phyloP scores from a whole-genome alignment of 306 rosid species.

The Sophora flavescens region DNA sequence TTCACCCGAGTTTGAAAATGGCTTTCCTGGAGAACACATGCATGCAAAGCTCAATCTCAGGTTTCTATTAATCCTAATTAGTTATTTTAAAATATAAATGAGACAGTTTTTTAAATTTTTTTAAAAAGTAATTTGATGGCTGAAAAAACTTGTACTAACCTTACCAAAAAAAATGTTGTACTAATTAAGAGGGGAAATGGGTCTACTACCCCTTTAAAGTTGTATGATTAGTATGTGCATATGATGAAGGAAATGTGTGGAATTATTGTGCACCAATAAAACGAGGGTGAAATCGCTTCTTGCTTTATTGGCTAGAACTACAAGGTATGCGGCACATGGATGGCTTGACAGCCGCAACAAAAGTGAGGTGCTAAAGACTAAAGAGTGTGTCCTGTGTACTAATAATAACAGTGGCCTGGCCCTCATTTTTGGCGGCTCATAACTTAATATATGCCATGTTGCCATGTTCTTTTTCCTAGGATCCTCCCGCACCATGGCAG shows the following conservation, averaged over 20 bases:
- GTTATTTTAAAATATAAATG: too few species aligned
- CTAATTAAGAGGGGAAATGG: neutral
- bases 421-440: neutral
- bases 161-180: too few species aligned
- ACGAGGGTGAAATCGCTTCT: neutral
- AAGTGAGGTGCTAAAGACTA: neutral
- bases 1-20: neutral
- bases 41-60: too few species aligned
- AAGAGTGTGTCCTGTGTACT: neutral
- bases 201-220: neutral
- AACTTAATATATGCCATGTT: neutral
- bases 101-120: too few species aligned
- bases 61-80: too few species aligned
- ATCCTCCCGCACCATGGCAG: neutral
- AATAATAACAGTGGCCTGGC: neutral
- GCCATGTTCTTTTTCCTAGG: neutral
- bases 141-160: too few species aligned
- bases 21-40: neutral
- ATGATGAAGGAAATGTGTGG: neutral
- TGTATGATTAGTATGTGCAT: neutral
- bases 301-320: neutral
- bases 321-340: neutral
- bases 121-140: too few species aligned
- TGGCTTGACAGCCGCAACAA: neutral
- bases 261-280: neutral